Evolutionary conservation across 768 basidiomycete genomes (phyloP), one percentile per base, ranked within the genome.

Genomic region (Suillus subalutaceus): DNA sequence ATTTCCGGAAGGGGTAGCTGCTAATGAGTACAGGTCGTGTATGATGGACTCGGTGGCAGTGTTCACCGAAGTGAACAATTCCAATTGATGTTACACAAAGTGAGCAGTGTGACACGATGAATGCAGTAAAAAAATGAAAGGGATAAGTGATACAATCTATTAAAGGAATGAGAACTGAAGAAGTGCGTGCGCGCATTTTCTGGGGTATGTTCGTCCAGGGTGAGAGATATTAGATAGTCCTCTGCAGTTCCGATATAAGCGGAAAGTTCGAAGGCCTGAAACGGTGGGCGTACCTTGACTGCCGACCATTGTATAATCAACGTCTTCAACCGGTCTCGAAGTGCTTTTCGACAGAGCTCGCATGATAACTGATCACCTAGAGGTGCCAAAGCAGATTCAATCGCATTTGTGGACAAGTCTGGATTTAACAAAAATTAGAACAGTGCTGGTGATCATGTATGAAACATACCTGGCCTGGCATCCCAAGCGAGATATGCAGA

Each of bases 401-500:
- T 89, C 3, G 86, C 80, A 63, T 82, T 84, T 43, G 88, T 88
- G 23, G 91, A 90, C n/a, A 93, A 73, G 74, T 93, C 92, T 93
- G 69, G 18, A 50, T 52, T 63, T 50, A 12, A 20, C 32, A 23
- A n/a, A 60, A 12, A 16, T 43, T 57, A 72, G 32, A 72, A 52
- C 30, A 8, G 30, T 13, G 15, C 13, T 65, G 43, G 64, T n/a
- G 55, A 32, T 50, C 35, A 46, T 10, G 46, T 20, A 57, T 58
- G 13, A 23, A 4, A 62, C 84, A 66, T 72, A 92, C 91, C 92
- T 69, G 91, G 90, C 64, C 90, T 82, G 43, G 90, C 90, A 76
- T 93, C 92, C 92, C 92, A 93, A 12, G 90, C 90, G 8, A 94
- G 84, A 77, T 93, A 93, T 13, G 92, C 92, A 2, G 89, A 87